Base-by-base conservation (phyloP, 345 rosid species). In the Boechera stricta region DNA sequence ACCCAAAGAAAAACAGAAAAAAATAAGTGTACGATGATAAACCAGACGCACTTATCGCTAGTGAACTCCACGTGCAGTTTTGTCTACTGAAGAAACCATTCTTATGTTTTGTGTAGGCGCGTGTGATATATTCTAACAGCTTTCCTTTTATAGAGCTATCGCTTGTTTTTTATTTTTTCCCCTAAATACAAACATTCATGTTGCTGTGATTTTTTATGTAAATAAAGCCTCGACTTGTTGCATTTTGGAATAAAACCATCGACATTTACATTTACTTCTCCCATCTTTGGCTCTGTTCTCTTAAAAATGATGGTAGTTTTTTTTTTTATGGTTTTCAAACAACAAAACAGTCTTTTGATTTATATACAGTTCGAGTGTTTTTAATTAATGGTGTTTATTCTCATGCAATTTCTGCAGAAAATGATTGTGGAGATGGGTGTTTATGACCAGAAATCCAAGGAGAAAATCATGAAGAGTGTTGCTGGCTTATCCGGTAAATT, bases 391-490 rank as follows among this genome's bases (percentile, higher is more conserved):
- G 13, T 64, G 16, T 3, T 44, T 67, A 16, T 66, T 49, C 10
- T 55, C 57, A 44, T 32, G 41, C 31, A 28, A 33, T 65, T 74
- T 60, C 13, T 64, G 72, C 86, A 93, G 97, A 93, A 89, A 83
- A 73, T 88, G 58, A 87, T 88, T 1, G 48, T 91, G 82, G 84
- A 79, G 76, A 41, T 89, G 82, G 78, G 83, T 62, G 67, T 87
- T 51, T 82, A 86, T 31, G 91, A 85, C 64, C 87, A 87, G 55
- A 87, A 63, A 77, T 84, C 63, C 3, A 91, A 83, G 75, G 79
- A 78, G 38, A 88, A 82, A 77, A 55, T 55, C 38, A 1, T 6
- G 60, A 33, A 32, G 16, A 55, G 9, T 7, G 18, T 55, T 55
- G 10, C 8, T 55, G 36, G 16, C 60, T 55, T 29, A 13, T 5